Evolutionary conservation across 805 yeast species (phyloP), one percentile per base, ranked within the genome.

Genomic region (Kodamaea nitidulidarum): DNA sequence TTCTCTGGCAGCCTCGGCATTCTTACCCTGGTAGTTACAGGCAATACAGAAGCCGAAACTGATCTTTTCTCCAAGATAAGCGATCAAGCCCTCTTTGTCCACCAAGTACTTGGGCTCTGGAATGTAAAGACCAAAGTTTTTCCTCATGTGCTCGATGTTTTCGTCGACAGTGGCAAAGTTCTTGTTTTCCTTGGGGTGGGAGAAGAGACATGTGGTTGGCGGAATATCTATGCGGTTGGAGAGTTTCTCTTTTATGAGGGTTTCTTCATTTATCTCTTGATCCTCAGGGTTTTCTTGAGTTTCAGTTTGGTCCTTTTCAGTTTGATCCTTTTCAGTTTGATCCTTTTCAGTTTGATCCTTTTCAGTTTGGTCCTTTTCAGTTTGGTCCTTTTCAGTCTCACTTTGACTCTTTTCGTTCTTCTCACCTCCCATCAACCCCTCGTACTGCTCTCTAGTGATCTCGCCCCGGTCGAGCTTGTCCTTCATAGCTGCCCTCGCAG

Each of bases 21-120:
- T 78, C 45, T 77, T 75, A n/a, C 98, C 98, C 60, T 85, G 84
- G 56, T 81, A 93, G 22, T 71, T 70, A 59, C 99, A 93, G 39
- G 78, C 75, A 34, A 91, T 61, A 58, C 98, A 93, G 47, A 83
- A 76, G 28, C 96, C 96, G 32, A 81, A 71, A 7, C 90, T 84
- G 39, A 91, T 78, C 50, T 84, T 81, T 47, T 88, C 93, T 31
- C 84, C 86, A 43, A 93, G 61, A 54, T 85, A 86, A 2, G 64
- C 58, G n/a, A 93, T 60, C 29, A 93, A 68, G 0, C 97, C 98
- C 28, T 67, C 71, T 35, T 76, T 64, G 56, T 90, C 87, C 0
- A 62, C 66, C 35, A 93, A 68, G 52, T 77, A 88, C 11, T 76
- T 71, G 44, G 71, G 67, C 58, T 93, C 97, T 1, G 98, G 98